Evolutionary conservation across 345 rosid genomes (phyloP).

Genomic region (Brassica carinata): DNA sequence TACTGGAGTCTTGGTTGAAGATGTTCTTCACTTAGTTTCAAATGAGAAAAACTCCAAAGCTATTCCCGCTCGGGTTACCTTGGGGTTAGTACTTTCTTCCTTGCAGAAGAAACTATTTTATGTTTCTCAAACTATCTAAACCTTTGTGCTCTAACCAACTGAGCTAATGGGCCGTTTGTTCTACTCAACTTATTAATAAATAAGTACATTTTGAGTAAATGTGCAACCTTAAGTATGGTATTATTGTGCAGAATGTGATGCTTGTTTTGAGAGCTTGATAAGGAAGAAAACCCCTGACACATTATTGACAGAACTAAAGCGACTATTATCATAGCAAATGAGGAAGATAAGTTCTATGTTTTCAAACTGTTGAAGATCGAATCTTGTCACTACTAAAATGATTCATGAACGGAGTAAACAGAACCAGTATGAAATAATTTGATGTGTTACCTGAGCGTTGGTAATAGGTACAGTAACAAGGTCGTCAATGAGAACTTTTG

Average conservation of each 20-base stretch:
- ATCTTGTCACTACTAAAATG: too few relatives aligned
- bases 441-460: slow-evolving; percentile 60
- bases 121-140: neutral
- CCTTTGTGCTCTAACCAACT: neutral
- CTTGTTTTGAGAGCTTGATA: too few relatives aligned
- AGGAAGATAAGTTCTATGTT: too few relatives aligned
- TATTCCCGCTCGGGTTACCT: slow-evolving; percentile 51
- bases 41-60: slow-evolving; percentile 45
- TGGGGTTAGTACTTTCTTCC: slow-evolving; percentile 55
- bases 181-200: too few relatives aligned
- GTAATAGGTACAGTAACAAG: slow-evolving; percentile 88
- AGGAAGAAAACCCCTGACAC: too few relatives aligned
- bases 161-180: too few relatives aligned
- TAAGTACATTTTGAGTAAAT: too few relatives aligned
- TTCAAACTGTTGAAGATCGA: too few relatives aligned
- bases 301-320: too few relatives aligned
- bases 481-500: slow-evolving; percentile 76
- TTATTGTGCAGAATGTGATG: too few relatives aligned
- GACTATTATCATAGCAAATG: too few relatives aligned
- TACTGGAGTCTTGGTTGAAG: slow-evolving; percentile 69
- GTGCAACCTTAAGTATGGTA: too few relatives aligned
- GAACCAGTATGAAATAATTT: neutral
- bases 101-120: neutral
- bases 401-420: neutral
- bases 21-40: slow-evolving; percentile 62